Evolutionary conservation across 106 monocot genomes (phyloP).

Genomic region (Dendrobium chrysotoxum): DNA sequence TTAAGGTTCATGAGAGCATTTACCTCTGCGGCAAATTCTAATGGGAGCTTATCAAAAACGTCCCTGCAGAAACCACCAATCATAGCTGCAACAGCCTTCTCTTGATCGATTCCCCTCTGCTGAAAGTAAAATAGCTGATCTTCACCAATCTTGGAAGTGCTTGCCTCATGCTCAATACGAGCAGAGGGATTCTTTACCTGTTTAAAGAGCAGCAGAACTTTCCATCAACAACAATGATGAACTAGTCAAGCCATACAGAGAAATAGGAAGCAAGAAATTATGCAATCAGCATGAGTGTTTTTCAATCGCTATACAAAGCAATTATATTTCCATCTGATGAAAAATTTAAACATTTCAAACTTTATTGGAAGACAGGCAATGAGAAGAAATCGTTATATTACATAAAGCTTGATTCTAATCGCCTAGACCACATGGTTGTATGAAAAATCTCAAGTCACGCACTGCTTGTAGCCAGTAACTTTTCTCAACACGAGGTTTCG

Average conservation of each 20-base stretch:
- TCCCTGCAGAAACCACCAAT: conserved; percentile 66
- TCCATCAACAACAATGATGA: not conserved
- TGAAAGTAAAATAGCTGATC: conserved; percentile 30
- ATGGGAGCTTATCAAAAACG: conserved; percentile 60
- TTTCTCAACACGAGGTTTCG: no score
- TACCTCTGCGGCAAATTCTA: conserved; percentile 62
- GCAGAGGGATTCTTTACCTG: conserved; percentile 63
- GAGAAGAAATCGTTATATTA: no score
- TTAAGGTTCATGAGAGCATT: conserved; percentile 59
- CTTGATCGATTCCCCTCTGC: conserved; percentile 42
- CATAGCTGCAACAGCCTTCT: conserved; percentile 68
- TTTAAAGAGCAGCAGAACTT: not conserved
- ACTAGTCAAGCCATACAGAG: not conserved
- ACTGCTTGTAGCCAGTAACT: no score
- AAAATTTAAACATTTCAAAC: not conserved
- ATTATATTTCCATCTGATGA: not conserved
- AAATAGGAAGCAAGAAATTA: not conserved
- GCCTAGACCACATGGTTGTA: no score
- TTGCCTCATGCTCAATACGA: conserved; percentile 30
- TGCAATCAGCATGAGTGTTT: not conserved
- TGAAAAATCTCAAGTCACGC: no score
- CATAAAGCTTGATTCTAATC: no score
- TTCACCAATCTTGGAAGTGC: conserved; percentile 25
- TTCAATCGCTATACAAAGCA: not conserved
- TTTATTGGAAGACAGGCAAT: not conserved